Conservation (phyloP, 805 yeast genomes). For the Lipomyces kockii region DNA sequence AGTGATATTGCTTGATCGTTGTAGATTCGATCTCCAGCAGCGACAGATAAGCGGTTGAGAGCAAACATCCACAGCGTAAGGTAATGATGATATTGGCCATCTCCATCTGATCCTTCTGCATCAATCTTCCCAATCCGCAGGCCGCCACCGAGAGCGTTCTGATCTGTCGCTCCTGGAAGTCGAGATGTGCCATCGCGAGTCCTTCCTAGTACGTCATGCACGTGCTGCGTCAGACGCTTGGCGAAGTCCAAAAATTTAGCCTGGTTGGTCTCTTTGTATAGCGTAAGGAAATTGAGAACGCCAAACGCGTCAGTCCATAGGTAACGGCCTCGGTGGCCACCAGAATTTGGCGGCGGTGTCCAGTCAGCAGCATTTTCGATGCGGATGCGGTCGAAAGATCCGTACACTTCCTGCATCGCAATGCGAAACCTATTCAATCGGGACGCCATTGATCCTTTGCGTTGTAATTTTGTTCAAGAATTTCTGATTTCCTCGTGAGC, state of each 20-base stretch:
- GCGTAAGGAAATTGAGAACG: constrained; percentile 13
- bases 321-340: constrained; percentile 11
- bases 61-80: constrained; percentile 18
- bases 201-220: constrained; percentile 10
- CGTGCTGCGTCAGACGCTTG: constrained; percentile 11
- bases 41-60: constrained; percentile 12
- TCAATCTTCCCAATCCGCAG: constrained; percentile 12
- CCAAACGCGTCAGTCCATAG: constrained; percentile 14
- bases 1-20: constrained; percentile 11
- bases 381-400: constrained; percentile 6
- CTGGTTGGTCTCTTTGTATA: constrained; percentile 12
- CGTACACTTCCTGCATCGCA: constrained; percentile 9
- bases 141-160: constrained; percentile 6
- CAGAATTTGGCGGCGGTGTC: constrained; percentile 15
- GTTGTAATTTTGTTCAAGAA: neutral
- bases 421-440: constrained; percentile 8
- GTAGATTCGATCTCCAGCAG: constrained; percentile 8
- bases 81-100: constrained; percentile 14
- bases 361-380: constrained; percentile 9
- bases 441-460: constrained; percentile 5
- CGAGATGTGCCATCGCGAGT: constrained; percentile 15
- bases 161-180: constrained; percentile 13
- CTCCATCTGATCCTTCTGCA: constrained; percentile 13
- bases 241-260: constrained; percentile 3
- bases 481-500: constrained; percentile 2